phyloP scores from a whole-genome alignment of 1,284 basidiomycete genomes.

The Trichosporon inkin region DNA sequence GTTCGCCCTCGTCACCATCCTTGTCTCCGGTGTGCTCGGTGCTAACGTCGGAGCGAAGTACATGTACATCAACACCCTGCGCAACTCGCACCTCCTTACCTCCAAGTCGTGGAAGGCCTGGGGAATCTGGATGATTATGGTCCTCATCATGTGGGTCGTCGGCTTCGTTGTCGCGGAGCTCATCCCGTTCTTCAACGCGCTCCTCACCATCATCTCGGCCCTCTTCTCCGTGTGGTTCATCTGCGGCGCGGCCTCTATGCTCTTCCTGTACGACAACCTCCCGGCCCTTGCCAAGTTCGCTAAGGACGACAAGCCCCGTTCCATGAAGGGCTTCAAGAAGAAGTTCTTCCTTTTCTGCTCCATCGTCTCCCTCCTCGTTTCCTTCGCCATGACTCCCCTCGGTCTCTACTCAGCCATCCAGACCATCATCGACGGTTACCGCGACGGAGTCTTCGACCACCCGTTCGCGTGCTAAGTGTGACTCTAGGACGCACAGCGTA shows the following conservation, averaged over 20 bases:
- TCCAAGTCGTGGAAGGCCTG: constrained; percentile 32
- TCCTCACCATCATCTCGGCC: constrained; percentile 43
- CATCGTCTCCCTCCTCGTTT: constrained; percentile 26
- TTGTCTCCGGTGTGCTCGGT: constrained; percentile 43
- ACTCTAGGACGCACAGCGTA: background rate
- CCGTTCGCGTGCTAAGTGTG: constrained; percentile 39
- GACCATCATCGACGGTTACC: constrained; percentile 41
- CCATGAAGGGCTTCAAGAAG: constrained; percentile 19
- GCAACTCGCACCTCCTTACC: constrained; percentile 36
- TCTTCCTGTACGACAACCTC: constrained; percentile 39
- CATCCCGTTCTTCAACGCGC: constrained; percentile 47
- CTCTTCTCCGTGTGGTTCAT: constrained; percentile 45
- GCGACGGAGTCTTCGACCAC: constrained; percentile 33
- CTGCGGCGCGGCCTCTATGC: constrained; percentile 38
- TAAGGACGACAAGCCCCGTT: constrained; percentile 18
- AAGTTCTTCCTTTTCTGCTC: constrained; percentile 28
- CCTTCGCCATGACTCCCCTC: constrained; percentile 38
- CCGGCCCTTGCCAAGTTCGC: constrained; percentile 27
- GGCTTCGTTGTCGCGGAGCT: constrained; percentile 42
- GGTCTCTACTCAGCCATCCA: constrained; percentile 42
- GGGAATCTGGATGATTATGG: constrained; percentile 38
- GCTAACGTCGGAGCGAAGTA: constrained; percentile 45
- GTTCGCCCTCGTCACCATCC: constrained; percentile 41
- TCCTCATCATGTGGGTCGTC: constrained; percentile 37
- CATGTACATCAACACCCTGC: constrained; percentile 37